Evolutionary conservation across 257 asterid species (phyloP).

Genomic region (Solanum peruvianum): DNA sequence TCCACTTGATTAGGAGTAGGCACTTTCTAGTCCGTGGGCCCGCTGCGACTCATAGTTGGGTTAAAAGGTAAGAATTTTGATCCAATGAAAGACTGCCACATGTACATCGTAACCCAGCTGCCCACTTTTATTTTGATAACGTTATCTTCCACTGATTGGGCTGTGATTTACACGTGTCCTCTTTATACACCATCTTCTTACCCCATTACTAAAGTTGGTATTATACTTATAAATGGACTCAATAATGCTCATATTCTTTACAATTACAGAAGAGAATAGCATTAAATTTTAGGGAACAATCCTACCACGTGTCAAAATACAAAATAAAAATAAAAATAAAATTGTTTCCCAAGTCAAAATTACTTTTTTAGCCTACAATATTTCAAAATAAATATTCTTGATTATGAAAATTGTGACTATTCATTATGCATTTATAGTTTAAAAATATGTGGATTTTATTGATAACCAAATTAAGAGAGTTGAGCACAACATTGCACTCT

Average conservation of each 20-base stretch:
- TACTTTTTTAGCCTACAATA: no score
- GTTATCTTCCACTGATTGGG: conserved; percentile 40
- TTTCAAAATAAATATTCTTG: not conserved
- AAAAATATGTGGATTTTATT: not conserved
- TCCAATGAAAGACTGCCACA: conserved; percentile 9
- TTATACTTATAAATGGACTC: not conserved
- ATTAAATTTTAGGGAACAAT: not conserved
- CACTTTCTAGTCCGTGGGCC: not conserved
- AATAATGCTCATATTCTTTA: not conserved
- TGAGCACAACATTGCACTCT: not conserved
- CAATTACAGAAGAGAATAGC: not conserved
- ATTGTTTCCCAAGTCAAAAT: not conserved
- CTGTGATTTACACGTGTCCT: conserved; percentile 30
- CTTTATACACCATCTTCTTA: not conserved
- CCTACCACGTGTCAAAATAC: not conserved
- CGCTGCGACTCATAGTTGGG: not conserved
- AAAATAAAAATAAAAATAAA: not conserved
- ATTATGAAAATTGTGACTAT: not conserved
- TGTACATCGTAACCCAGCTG: conserved; percentile 5
- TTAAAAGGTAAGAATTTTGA: not conserved
- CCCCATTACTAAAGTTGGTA: not conserved
- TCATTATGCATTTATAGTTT: not conserved
- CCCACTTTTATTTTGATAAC: conserved; percentile 26
- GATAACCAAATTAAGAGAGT: not conserved
- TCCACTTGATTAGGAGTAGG: not conserved